Evolutionary conservation across 306 rosid species (phyloP).

Genomic region (Argentina anserina): DNA sequence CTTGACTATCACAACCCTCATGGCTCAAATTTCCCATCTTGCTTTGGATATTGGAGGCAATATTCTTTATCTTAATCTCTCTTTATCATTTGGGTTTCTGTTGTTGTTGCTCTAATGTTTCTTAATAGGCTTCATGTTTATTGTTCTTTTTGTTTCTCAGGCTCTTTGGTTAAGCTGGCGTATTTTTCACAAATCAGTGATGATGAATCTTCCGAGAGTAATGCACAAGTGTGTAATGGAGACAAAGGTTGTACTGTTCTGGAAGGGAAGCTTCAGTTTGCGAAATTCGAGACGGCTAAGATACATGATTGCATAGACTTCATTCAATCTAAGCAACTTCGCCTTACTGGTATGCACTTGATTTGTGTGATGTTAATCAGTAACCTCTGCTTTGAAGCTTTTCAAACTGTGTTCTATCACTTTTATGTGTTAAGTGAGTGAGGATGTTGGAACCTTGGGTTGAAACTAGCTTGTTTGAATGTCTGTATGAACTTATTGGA

Average conservation of each 20-base stretch:
- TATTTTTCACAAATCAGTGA: conserved; percentile 62
- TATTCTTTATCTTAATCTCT: conserved; percentile 1
- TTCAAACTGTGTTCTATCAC: neutral
- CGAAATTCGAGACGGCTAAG: conserved; percentile 78
- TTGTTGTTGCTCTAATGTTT: neutral
- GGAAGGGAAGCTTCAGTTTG: conserved; percentile 77
- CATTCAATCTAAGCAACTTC: conserved; percentile 63
- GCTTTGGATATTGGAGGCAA: conserved; percentile 91
- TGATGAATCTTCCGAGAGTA: conserved; percentile 27
- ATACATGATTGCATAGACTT: conserved; percentile 76
- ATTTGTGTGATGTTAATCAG: neutral
- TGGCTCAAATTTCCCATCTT: conserved; percentile 53
- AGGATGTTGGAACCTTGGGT: neutral
- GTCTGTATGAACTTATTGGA: neutral
- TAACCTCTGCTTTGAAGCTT: neutral
- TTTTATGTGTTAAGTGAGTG: neutral
- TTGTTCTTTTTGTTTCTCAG: conserved; percentile 31
- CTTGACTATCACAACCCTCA: conserved; percentile 15
- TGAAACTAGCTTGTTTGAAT: neutral
- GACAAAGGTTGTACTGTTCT: conserved; percentile 33
- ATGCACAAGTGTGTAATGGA: conserved; percentile 35
- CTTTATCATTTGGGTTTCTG: neutral
- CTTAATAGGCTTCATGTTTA: neutral
- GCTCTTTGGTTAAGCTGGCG: conserved; percentile 77
- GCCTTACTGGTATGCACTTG: conserved; percentile 46